Evolutionary conservation across 805 yeast species (phyloP), one percentile per base, ranked within the genome.

Genomic region (Kregervanrija delftensis): DNA sequence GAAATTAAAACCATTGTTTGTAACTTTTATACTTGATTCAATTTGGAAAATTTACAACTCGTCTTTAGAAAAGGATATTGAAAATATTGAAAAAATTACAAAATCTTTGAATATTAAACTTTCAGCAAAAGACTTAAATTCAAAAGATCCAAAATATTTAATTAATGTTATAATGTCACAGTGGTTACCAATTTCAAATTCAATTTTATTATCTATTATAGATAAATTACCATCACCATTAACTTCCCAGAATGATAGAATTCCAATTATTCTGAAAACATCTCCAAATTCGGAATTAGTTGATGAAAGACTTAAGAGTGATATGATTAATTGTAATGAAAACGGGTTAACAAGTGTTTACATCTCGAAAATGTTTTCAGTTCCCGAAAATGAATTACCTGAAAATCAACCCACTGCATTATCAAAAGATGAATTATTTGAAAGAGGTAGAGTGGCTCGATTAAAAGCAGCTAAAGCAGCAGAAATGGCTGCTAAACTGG

Each of bases 101-200:
- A 71, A 68, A 35, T 77, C 93, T 9, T 66, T 93, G 40, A 77
- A 77, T 14, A 75, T 88, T 41, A 82, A 81, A 50, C 65, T 91
- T 2, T 56, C 72, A 2, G 86, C 93, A 5, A 71, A 96, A 48
- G 96, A 90, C 51, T 58, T 88, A 45, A 73, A 84, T 45, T 80
- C 96, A 0, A 87, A 83, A 55, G 97, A 91, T 57, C 71, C 79
- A 39, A 81, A 79, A 49, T 70, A 68, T 44, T 63, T 88, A 38
- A 60, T 89, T 14, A 74, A 72, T 44, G 69, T 79, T 8, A 75
- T 93, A 4, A 79, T 91, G 78, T 79, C 88, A 1, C 97, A 91
- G 59, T 93, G 99, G 97, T 68, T 93, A 16, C 98, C 99, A 1
- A 77, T 93, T 4, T 84, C 97, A 17, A 82, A 86, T 34, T 86